Evolutionary conservation across 1,139 yeast genomes (phyloP), one percentile per base, ranked within the genome.

Genomic region (Candida tropicalis): DNA sequence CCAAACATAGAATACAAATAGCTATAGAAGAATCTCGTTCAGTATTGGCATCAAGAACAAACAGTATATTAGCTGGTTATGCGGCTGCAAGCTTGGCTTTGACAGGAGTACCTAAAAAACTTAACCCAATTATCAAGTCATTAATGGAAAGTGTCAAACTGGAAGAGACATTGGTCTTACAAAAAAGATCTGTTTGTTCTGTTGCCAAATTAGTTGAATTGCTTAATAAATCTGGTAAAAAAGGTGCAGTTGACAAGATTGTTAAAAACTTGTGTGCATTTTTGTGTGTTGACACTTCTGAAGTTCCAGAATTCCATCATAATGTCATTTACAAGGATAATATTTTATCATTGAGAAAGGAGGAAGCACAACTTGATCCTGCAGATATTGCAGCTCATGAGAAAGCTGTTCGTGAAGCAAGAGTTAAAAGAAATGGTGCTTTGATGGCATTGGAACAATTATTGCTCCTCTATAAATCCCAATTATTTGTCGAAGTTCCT

Each of bases 221-320:
- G 53, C 75, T 95, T 49, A 70, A 81, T 33, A 62, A 61, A 1
- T 68, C 68, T 10, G 82, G 80, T 9, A 90, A 91, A 56, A 63
- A 63, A 16, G 82, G 83, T 33, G 95, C 95, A 2, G 84, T 93
- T 3, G 96, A 89, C 55, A 95, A 93, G 59, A 85, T 93, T 51
- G 80, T 88, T 41, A 91, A 89, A 59, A 95, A 95, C 57, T 69
- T 95, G 43, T 88, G 97, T 66, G 96, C 95, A 1, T 93, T 93
- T 59, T 63, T 93, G 39, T 93, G 99, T 68, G 97, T 91, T 33
- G 99, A 93, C 61, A 89, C 97, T 0, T 80, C 95, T 5, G 98
- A 91, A 61, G 97, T 93, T 27, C 99, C 99, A 3, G 98, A 90
- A 57, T 93, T 88, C 58, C 75, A 76, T 25, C 85, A 87, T 39